Percentiles rank a stretch among this genome's conserved stretches.
Conservation (phyloP, 1,284 basidiomycete species). For the Marasmius fiardii region DNA sequence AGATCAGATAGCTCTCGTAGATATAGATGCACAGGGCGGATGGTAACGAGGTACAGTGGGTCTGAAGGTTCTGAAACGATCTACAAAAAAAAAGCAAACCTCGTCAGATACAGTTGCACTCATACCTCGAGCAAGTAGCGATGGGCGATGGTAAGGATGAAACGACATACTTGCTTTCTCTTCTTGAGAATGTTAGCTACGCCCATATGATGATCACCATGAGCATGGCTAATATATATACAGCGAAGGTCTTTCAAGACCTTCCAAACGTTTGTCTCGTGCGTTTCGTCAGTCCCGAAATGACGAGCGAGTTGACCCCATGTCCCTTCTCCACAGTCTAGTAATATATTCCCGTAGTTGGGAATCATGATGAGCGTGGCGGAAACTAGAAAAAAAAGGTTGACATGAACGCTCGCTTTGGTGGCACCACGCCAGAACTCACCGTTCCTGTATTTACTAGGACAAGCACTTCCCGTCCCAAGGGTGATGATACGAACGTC, state of each 20-base stretch:
- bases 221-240: slow-evolving; percentile 88
- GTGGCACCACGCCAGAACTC: slow-evolving; percentile 16
- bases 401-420: background rate
- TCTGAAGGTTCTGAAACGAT: slow-evolving; percentile 52
- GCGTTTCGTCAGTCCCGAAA: slow-evolving; percentile 60
- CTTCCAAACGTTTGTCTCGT: slow-evolving; percentile 44
- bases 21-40: slow-evolving; percentile 54
- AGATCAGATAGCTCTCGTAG: slow-evolving; percentile 64
- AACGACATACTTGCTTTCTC: slow-evolving; percentile 67
- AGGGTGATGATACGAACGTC: slow-evolving; percentile 76
- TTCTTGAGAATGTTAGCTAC: slow-evolving; percentile 72
- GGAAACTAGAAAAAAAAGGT: slow-evolving; percentile 51
- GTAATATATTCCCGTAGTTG: slow-evolving; percentile 65
- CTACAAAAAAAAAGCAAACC: slow-evolving; percentile 29
- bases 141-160: no score
- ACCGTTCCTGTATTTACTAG: slow-evolving; percentile 86
- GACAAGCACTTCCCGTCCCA: slow-evolving; percentile 87
- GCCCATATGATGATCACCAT: slow-evolving; percentile 93
- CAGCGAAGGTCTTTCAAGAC: slow-evolving; percentile 72
- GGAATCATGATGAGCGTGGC: slow-evolving; percentile 74
- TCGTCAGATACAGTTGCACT: no score
- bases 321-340: slow-evolving; percentile 91
- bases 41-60: slow-evolving; percentile 71
- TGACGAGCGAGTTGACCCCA: slow-evolving; percentile 84
- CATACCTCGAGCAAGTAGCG: no score